Evolutionary conservation across 345 rosid genomes (phyloP), one percentile per base, ranked within the genome.

Genomic region (Arabis hirsuta): DNA sequence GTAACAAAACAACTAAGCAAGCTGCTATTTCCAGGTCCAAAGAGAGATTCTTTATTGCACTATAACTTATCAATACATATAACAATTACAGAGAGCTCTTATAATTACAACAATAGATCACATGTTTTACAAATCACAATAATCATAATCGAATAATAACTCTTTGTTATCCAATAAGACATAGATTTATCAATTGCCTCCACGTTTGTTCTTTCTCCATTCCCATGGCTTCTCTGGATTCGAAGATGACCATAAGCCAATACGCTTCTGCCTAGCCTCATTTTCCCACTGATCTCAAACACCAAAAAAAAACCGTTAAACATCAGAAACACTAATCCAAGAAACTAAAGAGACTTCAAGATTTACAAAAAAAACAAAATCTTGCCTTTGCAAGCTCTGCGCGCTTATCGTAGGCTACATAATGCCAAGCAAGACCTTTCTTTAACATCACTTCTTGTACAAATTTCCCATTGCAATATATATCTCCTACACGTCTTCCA

Each of bases 141-240:
- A 48, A 55, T 57, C 57, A 32, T 56, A 29, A 64, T 45, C 47
- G 7, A 43, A 56, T 26, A 59, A 62, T 46, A 16, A 3, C 56
- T 68, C 5, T 55, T 6, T 42, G 13, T 62, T 54, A 29, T 48
- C 1, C 22, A 57, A 54, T 36, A 9, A 36, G 12, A 55, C 27
- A 65, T 47, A 66, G 47, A 61, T n/a, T 13, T 19, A 11, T 55
- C 53, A 70, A 10, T 71, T 71, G 46, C 80, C 76, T 65, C 50
- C 78, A 7, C 90, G 87, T 76, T 73, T 91, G 64, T 86, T 73
- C 73, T 82, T 88, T 57, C 96, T 83, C 87, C 96, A 89, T 10
- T 91, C 90, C 96, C 99, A 95, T 55, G 97, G 97, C 79, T 86
- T 73, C 74, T 88, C 85, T 7, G 90, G 99, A 70, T 90, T 87